Conservation (phyloP, 2,329 filamentous ascomycete genomes). For the Fusarium musae region DNA sequence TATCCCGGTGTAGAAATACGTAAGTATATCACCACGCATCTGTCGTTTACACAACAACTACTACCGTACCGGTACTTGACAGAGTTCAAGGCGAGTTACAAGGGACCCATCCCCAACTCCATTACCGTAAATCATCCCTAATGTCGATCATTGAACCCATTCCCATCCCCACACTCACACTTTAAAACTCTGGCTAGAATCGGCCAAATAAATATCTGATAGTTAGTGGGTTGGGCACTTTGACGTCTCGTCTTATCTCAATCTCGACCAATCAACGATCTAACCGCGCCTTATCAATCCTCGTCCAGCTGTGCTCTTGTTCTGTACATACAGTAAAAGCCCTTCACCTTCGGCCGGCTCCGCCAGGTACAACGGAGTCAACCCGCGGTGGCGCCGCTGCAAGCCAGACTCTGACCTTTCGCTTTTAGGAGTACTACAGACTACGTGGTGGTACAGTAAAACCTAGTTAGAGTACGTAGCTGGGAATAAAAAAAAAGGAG, state of each 20-base stretch:
- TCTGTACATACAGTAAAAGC: not conserved
- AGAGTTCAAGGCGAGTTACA: not conserved
- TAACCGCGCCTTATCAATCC: slow-evolving; percentile 15
- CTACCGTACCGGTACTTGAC: slow-evolving; percentile 7
- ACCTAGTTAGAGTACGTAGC: not conserved
- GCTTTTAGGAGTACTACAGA: slow-evolving; percentile 3
- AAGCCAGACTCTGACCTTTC: slow-evolving; percentile 2
- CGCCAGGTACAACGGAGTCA: slow-evolving; percentile 31
- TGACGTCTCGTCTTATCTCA: slow-evolving; percentile 10
- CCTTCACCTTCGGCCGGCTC: slow-evolving; percentile 36
- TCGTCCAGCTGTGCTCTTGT: not conserved
- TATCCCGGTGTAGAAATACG: not conserved
- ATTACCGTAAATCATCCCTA: slow-evolving; percentile 20
- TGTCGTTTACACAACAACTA: slow-evolving; percentile 17
- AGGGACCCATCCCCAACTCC: slow-evolving; percentile 6
- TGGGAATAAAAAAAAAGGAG: slow-evolving; percentile 6
- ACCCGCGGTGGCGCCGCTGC: slow-evolving; percentile 21
- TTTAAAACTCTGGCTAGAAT: slow-evolving; percentile 1
- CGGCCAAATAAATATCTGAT: slow-evolving; percentile 15
- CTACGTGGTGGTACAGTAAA: not conserved
- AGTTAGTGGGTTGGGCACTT: not conserved
- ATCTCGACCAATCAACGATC: slow-evolving; percentile 19
- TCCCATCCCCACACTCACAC: not conserved
- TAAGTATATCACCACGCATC: not conserved
- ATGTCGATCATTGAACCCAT: slow-evolving; percentile 21